Conservation (phyloP, 2,329 filamentous ascomycete genomes). For the Ramularia endophylla region DNA sequence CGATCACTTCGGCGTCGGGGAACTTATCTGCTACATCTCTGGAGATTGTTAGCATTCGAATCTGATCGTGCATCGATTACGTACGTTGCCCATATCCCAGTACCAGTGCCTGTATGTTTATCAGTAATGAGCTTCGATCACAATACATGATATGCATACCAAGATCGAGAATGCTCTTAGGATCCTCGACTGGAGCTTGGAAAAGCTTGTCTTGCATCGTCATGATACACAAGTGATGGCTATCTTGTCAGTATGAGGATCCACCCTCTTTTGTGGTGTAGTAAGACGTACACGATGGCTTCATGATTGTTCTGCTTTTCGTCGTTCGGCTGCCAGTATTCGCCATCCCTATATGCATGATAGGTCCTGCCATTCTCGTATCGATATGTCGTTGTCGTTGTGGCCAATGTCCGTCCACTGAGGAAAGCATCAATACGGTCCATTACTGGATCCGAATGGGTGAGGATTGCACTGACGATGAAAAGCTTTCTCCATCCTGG, state of each 20-base stretch:
- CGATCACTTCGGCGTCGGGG: constrained; percentile 31
- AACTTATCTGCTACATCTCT: constrained; percentile 31
- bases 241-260: constrained; percentile 17
- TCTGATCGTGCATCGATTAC: neutral
- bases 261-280: constrained; percentile 20
- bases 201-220: constrained; percentile 28
- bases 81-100: constrained; percentile 35
- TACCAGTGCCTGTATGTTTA: constrained; percentile 36
- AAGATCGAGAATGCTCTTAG: constrained; percentile 37
- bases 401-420: constrained; percentile 34
- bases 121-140: neutral
- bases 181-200: constrained; percentile 25
- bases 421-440: neutral
- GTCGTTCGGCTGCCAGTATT: constrained; percentile 36
- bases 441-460: neutral
- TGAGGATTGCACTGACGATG: constrained; percentile 13
- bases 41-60: constrained; percentile 11
- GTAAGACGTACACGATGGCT: constrained; percentile 21
- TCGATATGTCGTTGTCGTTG: constrained; percentile 35
- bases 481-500: constrained; percentile 12
- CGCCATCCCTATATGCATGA: constrained; percentile 31
- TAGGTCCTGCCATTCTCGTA: constrained; percentile 33
- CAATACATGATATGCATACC: constrained; percentile 22
- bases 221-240: constrained; percentile 38
- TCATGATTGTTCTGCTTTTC: constrained; percentile 26